Evolutionary conservation across 2,329 filamentous ascomycete genomes (phyloP), one percentile per base, ranked within the genome.

Genomic region (Metarhizium sp.): DNA sequence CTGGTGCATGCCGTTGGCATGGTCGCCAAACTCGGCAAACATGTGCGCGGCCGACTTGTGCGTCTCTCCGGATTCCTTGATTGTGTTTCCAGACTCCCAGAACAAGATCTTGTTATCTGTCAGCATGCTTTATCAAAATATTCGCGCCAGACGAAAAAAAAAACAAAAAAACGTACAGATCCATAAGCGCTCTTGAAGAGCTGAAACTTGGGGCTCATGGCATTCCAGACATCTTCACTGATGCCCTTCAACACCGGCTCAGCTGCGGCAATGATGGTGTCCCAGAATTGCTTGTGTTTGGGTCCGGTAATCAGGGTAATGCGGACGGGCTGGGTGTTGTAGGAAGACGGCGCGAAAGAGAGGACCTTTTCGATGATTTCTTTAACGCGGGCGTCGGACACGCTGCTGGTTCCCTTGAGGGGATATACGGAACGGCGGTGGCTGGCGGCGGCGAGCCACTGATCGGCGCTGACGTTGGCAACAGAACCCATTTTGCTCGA

Each of bases 41-140:
- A 86, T 84, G 69, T 92, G 87, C 60, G 87, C 85, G 77, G 90
- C 85, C 81, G 61, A 79, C 76, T 74, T 90, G 82, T 64, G 90
- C 78, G 55, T 69, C 73, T 63, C 86, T 72, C 70, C 92, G 79
- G 62, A 81, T 78, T 54, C 78, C 73, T 60, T 84, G 80, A 75
- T 94, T 88, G 73, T 90, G 85, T 59, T 52, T 6, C 40, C 55
- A n/a, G 54, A 56, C 14, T 63, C 61, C 62, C 61, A 66, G 76
- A 88, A 95, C 82, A 95, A 95, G 64, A 96, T 82, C 64, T 92
- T 86, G 52, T 88, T 88, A 63, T 90, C 91, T 62, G 90, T 89
- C 20, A 73, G 90, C 55, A 40, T 7, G 36, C 2, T 40, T 40
- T 10, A 3, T 40, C 5, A 1, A 14, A 92, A 25, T 25, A 25